Evolutionary conservation across 148 eudicot genomes (phyloP), one percentile per base, ranked within the genome.

Genomic region (Bassia scoparia): DNA sequence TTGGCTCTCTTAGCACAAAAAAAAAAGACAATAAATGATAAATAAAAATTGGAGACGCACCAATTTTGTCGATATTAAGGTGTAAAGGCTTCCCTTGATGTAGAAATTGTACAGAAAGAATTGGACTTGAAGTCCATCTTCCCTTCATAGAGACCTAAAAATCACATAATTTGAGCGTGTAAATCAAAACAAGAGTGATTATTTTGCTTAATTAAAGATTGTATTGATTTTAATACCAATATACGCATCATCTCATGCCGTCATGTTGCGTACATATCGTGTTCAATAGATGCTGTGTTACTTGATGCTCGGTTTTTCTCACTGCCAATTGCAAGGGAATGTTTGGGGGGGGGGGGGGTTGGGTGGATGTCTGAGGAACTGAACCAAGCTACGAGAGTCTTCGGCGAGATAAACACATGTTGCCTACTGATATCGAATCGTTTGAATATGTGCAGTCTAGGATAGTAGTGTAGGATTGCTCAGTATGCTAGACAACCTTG

Each of bases 31-130:
- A n/a, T n/a, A n/a, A 7, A 15, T 33, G 4, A 29, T 7, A 5
- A 13, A n/a, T 8, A 9, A 14, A 48, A 31, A 58, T 8, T 15
- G 3, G 15, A 17, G 17, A 49, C 53, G 17, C 53, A 49, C 53
- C 53, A 18, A 0, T 49, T 16, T 17, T 15, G 53, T 64, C 21
- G 33, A 13, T 41, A 34, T 17, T 23, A 77, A 49, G 43, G 11
- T 81, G 87, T 16, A 92, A 68, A 9, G 96, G 81, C 24, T 82
- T 72, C 73, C 90, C 60, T 81, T 90, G 41, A 92, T 77, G 78
- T 81, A 92, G 53, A 81, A 84, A 68, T 87, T 12, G 96, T 87
- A 3, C 97, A 41, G 82, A 71, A 37, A 90, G 33, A 1, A 71
- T 0, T 0, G 91, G 85, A 23, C 97, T 1, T 67, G 54, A 27